Base-by-base conservation (phyloP, 768 basidiomycete species). In the Epithele typhae region DNA sequence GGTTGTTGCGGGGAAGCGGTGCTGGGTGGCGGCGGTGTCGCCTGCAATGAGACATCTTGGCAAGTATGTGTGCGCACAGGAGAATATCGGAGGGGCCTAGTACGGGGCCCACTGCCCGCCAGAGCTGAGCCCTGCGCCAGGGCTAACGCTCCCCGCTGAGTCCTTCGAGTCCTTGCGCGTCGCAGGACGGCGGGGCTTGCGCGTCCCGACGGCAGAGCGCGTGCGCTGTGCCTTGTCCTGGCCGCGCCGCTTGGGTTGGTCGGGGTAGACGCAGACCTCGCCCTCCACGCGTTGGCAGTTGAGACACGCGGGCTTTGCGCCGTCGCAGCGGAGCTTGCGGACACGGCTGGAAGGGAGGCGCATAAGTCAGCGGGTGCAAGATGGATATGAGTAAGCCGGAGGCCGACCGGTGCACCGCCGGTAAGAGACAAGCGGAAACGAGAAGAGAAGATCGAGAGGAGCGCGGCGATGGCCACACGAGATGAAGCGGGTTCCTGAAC, bases 171-270 rank as follows among this genome's bases (percentile, higher is more conserved):
- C 35, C 23, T 43, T 43, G 7, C 21, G 32, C 19, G 38, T 30
- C 4, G 51, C 51, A 14, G 51, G 46, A 17, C 25, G 21, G 3
- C 37, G 57, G 18, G 71, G 33, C 70, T 66, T 43, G 25, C 51
- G 19, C 59, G 75, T n/a, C 2, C 51, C 51, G 17, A 52, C 45
- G 4, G 51, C 42, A 12, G 51, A 52, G 21, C 51, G 51, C 4
- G 43, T 52, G 42, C 51, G 51, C 3, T 45, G 51, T 15, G 51
- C 51, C 25, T 47, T 47, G 39, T 52, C 51, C 25, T 52, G 51
- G 17, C 51, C 51, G 24, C 51, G 51, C 10, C 51, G 46, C 43
- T 48, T 47, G 19, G 51, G 51, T 5, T 9, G 27, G 9, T 42
- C 38, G 24, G 47, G 37, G 34, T 52, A 52, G 32, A 14, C 21